Percentiles rank a stretch among this genome's conserved stretches.
These are phyloP conservation scores for Penicillium sp. DNA, from an alignment of 2,329 filamentous ascomycete species.

Conservation along the genomic window DNA sequence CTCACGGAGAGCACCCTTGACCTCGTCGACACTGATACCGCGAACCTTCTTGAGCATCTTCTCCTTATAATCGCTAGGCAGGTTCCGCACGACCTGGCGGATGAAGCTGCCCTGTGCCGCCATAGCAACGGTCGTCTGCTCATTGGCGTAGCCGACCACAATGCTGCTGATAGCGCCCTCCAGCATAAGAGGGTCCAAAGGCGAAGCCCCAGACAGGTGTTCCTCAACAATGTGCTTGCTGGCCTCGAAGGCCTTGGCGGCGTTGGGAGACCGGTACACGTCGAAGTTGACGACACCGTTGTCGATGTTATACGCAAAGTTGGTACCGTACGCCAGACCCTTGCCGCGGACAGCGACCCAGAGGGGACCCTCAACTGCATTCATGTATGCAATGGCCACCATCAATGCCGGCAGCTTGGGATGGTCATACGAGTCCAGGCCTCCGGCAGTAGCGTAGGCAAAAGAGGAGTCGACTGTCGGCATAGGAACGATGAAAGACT, in stretches of 20 bases:
- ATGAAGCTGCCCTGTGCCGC: conserved; percentile 82
- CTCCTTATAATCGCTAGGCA: conserved; percentile 73
- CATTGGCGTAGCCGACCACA: conserved; percentile 78
- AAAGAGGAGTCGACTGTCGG: conserved; percentile 89
- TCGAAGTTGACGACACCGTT: conserved; percentile 76
- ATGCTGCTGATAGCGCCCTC: conserved; percentile 89
- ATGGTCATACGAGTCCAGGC: conserved; percentile 70
- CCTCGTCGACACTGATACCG: conserved; percentile 68
- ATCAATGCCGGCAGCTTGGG: conserved; percentile 76
- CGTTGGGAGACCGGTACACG: conserved; percentile 86
- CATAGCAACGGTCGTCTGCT: conserved; percentile 76
- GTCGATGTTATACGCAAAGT: conserved; percentile 72
- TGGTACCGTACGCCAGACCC: conserved; percentile 84
- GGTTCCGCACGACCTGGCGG: conserved; percentile 69
- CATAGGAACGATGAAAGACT: conserved; percentile 81
- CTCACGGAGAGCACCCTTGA: conserved; percentile 67
- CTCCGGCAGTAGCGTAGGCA: conserved; percentile 68
- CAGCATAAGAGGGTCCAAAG: conserved; percentile 74
- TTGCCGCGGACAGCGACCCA: conserved; percentile 92
- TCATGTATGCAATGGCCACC: conserved; percentile 85
- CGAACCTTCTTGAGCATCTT: conserved; percentile 72
- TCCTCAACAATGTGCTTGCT: conserved; percentile 69
- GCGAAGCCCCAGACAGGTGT: conserved; percentile 65
- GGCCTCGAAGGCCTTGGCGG: conserved; percentile 76
- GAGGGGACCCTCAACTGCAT: conserved; percentile 87